Evolutionary conservation across 352 stramenopile species (phyloP), one percentile per base, ranked within the genome.

Genomic region (Phytophthora pinifolia): DNA sequence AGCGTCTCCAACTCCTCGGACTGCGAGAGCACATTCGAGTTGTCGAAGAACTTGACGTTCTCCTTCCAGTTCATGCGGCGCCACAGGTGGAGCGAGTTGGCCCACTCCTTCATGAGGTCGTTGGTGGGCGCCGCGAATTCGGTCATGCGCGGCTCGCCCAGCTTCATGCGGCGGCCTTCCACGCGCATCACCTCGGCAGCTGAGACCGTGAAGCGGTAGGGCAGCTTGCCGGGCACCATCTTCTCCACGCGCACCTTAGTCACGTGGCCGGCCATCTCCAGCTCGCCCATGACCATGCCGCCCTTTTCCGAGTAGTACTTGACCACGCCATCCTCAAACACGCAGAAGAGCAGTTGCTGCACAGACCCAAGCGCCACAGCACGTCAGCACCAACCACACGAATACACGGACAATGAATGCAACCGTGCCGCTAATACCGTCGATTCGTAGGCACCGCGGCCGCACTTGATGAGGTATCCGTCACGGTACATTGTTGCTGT

Each of bases 1-100:
- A 92, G 64, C 50, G 61, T 68, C 36, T 79, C 65, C 13, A 76
- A 69, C 62, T 92, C 77, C 18, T 92, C 76, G 1, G 57, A 48
- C 43, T 89, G 82, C 25, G 61, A 70, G 42, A 89, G 46, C 8
- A 82, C 66, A 13, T 54, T 66, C 39, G 72, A 70, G 48, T 65
- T 60, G 31, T 89, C 79, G 27, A 92, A 92, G 67, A 92, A 92
- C 62, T 82, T 90, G 63, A 92, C 82, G 54, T 92, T 84, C 46
- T 92, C 82, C 55, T 89, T 89, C 82, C 82, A 92, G 68, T 87
- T 92, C 82, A 92, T 92, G 42, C 82, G 82, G 14, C 79, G 79
- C 82, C 82, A 92, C 10, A 92, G 66, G 38, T 92, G 82, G 58
- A 92, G 61, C 38, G 82, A 72, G 61, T 92, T 92, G 50, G 82